A percentile compares a stretch with the other conserved stretches of the same genome.
Evolutionary conservation across 1,284 basidiomycete species (phyloP).

Genomic region (Irpex sp.): DNA sequence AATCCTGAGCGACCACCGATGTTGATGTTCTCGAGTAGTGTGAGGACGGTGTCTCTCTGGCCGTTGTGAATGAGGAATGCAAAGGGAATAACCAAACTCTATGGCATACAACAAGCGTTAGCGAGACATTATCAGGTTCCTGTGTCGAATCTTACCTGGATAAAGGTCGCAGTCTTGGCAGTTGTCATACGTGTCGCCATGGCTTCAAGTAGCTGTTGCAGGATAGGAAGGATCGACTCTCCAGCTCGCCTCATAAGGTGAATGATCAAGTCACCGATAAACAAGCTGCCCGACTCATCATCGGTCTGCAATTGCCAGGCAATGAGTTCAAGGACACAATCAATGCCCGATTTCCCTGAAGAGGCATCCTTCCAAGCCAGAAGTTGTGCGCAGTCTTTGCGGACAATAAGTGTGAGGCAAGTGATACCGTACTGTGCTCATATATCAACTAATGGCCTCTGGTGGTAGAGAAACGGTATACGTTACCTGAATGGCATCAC

Average conservation of each 20-base stretch:
- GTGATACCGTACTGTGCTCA: conserved; percentile 69
- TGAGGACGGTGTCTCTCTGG: conserved; percentile 74
- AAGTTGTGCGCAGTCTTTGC: conserved; percentile 84
- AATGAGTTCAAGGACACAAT: conserved; percentile 69
- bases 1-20: conserved; percentile 57
- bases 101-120: not conserved
- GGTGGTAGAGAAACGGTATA: not conserved
- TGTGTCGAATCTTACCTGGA: conserved; percentile 53
- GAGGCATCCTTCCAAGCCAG: conserved; percentile 67
- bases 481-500: conserved; percentile 78
- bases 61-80: conserved; percentile 84
- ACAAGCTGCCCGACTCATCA: conserved; percentile 85
- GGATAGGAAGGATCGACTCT: conserved; percentile 74
- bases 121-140: not conserved
- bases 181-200: conserved; percentile 78
- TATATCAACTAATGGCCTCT: conserved; percentile 3
- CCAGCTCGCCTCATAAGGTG: conserved; percentile 83
- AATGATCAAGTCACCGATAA: conserved; percentile 92
- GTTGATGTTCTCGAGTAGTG: conserved; percentile 65
- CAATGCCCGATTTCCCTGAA: conserved; percentile 70
- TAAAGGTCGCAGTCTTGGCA: conserved; percentile 86
- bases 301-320: conserved; percentile 75
- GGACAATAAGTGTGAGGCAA: conserved; percentile 80
- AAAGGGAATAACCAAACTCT: conserved; percentile 90
- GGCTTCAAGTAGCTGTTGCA: conserved; percentile 83